Evolutionary conservation across 768 basidiomycete species (phyloP).

Genomic region (Mycena sanguinolenta): DNA sequence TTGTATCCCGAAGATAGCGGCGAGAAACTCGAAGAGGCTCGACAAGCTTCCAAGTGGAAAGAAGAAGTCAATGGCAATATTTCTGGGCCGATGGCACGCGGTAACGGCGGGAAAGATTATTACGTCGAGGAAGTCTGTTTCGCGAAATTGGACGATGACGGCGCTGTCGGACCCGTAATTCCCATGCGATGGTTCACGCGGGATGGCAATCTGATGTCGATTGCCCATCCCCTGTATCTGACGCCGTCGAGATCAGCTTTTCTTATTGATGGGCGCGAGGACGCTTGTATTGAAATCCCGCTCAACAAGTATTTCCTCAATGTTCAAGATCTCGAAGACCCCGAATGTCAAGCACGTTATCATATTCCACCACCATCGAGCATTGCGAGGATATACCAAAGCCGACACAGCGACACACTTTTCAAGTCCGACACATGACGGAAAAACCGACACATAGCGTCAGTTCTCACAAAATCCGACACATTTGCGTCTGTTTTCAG

Average conservation of each 20-base stretch:
- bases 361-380: not conserved
- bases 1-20: constrained; percentile 1
- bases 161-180: not conserved
- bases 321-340: not conserved
- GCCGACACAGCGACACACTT: too few relatives aligned
- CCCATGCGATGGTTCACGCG: constrained; percentile 10
- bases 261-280: not conserved
- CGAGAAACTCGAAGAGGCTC: not conserved
- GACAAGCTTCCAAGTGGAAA: constrained; percentile 8
- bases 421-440: not conserved
- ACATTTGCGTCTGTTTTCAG: too few relatives aligned
- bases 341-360: not conserved
- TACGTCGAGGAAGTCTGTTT: constrained; percentile 7
- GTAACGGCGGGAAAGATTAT: constrained; percentile 6
- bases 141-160: not conserved
- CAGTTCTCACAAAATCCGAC: too few relatives aligned
- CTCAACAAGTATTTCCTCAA: not conserved
- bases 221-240: not conserved
- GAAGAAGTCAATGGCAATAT: constrained; percentile 3
- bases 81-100: constrained; percentile 1
- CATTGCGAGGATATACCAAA: not conserved
- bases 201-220: not conserved
- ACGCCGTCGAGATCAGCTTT: constrained; percentile 14
- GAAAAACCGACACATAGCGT: too few relatives aligned
- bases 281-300: not conserved